These are phyloP conservation scores for Venturia effusa DNA, from an alignment of 2,329 filamentous ascomycete species.

Conservation along the genomic window DNA sequence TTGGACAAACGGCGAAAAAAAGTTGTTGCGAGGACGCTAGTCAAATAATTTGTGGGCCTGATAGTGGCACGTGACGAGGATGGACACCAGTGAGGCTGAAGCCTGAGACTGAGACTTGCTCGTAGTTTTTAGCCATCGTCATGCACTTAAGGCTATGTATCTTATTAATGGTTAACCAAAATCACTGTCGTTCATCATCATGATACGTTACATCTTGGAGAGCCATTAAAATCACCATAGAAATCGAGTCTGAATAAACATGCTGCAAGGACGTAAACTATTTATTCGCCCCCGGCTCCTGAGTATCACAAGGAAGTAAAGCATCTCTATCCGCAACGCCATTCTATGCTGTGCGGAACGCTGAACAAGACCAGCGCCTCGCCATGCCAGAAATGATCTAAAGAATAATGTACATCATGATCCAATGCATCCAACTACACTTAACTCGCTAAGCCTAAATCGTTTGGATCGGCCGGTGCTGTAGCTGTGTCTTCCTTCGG, in stretches of 20 bases:
- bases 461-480: neutral
- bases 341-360: neutral
- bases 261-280: no score
- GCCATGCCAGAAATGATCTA: neutral
- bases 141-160: no score
- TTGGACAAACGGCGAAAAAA: neutral
- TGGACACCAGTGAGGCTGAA: no score
- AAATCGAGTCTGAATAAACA: no score
- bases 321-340: neutral
- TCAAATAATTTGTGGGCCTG: neutral
- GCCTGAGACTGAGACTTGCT: no score
- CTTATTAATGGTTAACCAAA: no score
- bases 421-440: neutral
- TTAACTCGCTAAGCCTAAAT: neutral
- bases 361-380: neutral
- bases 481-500: neutral
- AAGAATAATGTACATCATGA: neutral
- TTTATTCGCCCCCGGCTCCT: no score
- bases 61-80: neutral
- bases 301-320: no score
- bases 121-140: no score
- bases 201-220: no score
- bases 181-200: no score
- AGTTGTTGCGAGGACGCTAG: neutral
- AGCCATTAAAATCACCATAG: no score